A percentile compares a stretch with the other conserved stretches of the same genome.
These are phyloP conservation scores for Stachybotrys chartarum DNA, from an alignment of 2,329 filamentous ascomycete genomes.

Conservation along the genomic window DNA sequence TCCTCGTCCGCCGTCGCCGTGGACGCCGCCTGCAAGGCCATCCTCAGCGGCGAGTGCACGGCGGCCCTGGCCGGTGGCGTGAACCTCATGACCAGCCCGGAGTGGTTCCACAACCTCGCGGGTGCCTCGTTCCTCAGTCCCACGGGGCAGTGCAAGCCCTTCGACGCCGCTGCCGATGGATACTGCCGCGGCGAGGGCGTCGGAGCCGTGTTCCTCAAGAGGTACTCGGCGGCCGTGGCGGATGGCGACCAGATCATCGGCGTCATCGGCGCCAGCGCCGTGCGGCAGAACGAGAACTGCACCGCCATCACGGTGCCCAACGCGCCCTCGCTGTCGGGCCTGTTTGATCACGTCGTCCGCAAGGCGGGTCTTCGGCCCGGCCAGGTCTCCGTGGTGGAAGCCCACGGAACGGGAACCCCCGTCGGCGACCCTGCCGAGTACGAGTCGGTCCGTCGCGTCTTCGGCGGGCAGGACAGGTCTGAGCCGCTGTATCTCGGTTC, in stretches of 20 bases:
- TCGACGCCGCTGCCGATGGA: constrained; percentile 33
- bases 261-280: constrained; percentile 27
- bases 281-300: constrained; percentile 33
- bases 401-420: constrained; percentile 36
- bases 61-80: constrained; percentile 30
- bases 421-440: not conserved
- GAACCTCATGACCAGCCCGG: constrained; percentile 25
- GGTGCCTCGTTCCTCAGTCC: constrained; percentile 13
- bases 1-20: constrained; percentile 27
- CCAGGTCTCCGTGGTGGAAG: constrained; percentile 25
- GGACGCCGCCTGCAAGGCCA: constrained; percentile 21
- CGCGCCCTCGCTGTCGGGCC: constrained; percentile 15
- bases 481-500: constrained; percentile 14
- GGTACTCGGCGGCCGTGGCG: constrained; percentile 33
- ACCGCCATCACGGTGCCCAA: constrained; percentile 37
- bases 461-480: not conserved
- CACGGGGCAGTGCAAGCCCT: constrained; percentile 25
- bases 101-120: constrained; percentile 12
- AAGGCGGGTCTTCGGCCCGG: not conserved
- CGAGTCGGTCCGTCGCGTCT: not conserved
- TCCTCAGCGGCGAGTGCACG: constrained; percentile 21
- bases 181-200: constrained; percentile 46
- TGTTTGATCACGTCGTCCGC: constrained; percentile 15
- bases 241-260: constrained; percentile 38
- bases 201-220: constrained; percentile 38